These are phyloP conservation scores for Colletotrichum sp. DNA, from an alignment of 2,329 filamentous ascomycete species.

Conservation along the genomic window DNA sequence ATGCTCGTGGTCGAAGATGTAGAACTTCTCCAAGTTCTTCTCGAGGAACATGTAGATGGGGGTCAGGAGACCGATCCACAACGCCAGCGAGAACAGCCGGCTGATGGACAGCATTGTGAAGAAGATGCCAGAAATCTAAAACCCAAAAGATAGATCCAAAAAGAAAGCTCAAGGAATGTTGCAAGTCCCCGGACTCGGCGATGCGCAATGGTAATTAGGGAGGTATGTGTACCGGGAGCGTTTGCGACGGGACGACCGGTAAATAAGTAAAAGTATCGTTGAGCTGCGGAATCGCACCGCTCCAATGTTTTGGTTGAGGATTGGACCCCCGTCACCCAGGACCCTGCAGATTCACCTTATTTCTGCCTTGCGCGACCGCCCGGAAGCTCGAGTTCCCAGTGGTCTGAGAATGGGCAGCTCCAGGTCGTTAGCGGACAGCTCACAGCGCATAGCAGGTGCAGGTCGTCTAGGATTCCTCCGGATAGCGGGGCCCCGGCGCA, in stretches of 20 bases:
- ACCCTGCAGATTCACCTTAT: constrained; percentile 16
- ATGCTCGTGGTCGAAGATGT: constrained; percentile 75
- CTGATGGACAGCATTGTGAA: constrained; percentile 24
- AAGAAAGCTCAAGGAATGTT: background rate
- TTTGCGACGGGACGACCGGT: background rate
- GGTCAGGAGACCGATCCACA: constrained; percentile 60
- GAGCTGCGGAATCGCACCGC: constrained; percentile 7
- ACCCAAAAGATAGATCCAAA: background rate
- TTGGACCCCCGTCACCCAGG: background rate
- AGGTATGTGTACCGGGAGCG: background rate
- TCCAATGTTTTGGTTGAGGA: constrained; percentile 20
- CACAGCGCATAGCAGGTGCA: background rate
- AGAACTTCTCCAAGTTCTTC: constrained; percentile 67
- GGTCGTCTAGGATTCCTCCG: background rate
- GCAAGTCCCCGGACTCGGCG: background rate
- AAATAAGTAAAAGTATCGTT: background rate
- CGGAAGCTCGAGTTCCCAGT: constrained; percentile 8
- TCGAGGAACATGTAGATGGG: constrained; percentile 62
- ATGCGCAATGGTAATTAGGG: background rate
- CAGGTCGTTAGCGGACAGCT: background rate
- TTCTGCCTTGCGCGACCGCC: constrained; percentile 23
- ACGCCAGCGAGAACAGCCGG: constrained; percentile 54
- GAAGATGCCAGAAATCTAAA: background rate
- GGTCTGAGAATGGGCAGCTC: constrained; percentile 5
- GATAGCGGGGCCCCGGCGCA: constrained; percentile 9